A percentile compares a stretch with the other conserved stretches of the same genome.
Conservation (phyloP, 148 eudicot species). For the Cornus florida region DNA sequence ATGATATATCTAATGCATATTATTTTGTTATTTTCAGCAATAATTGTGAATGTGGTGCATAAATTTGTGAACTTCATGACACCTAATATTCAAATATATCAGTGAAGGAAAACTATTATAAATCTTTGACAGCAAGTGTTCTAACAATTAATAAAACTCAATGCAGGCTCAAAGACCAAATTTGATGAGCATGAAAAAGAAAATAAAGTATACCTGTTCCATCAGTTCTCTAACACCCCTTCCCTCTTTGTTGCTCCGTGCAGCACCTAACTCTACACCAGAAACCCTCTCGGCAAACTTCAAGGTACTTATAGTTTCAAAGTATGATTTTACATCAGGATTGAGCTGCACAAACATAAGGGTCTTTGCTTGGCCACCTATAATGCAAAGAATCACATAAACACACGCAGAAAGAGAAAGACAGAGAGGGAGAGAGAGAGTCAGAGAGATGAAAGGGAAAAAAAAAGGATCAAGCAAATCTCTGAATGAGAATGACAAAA, state of each 20-base stretch:
- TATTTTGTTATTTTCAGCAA: background rate
- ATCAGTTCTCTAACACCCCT: conserved; percentile 71
- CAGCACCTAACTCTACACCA: conserved; percentile 90
- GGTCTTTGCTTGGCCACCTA: conserved; percentile 90
- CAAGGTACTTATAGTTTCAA: conserved; percentile 71
- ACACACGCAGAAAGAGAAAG: background rate
- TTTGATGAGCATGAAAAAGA: background rate
- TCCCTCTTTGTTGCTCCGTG: conserved; percentile 69
- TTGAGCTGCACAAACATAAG: conserved; percentile 89
- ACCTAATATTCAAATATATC: background rate
- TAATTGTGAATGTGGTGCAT: background rate
- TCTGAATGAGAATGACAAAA: background rate
- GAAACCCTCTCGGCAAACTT: conserved; percentile 93
- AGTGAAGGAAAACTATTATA: background rate
- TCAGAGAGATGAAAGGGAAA: background rate
- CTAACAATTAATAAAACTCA: background rate
- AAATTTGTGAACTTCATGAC: background rate
- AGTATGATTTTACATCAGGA: conserved; percentile 73
- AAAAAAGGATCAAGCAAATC: background rate
- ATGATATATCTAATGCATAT: background rate
- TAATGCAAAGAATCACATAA: background rate
- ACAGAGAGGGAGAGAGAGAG: background rate
- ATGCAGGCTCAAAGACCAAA: background rate
- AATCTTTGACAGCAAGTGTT: background rate
- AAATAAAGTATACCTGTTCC: conserved; percentile 60